Conservation (phyloP, 495 filamentous ascomycete species). For the Tuber brumale region DNA sequence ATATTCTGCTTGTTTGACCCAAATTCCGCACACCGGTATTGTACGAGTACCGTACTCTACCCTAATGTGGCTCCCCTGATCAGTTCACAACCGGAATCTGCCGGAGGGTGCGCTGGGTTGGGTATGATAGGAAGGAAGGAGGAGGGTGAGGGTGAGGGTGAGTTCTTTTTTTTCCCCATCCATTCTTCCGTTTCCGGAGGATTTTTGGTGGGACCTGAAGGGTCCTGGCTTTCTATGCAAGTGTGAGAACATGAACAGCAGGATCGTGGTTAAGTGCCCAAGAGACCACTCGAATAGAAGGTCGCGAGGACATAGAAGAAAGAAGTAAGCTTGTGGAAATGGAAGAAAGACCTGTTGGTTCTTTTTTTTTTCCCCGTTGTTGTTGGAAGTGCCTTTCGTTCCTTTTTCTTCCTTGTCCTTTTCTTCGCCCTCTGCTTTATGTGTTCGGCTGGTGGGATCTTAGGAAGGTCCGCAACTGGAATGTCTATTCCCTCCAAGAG, state of each 20-base stretch:
- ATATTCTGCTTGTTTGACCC: neutral
- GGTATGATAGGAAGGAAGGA: neutral
- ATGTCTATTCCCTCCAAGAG: neutral
- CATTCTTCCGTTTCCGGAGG: neutral
- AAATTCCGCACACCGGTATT: neutral
- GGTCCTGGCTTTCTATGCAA: neutral
- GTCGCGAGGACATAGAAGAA: neutral
- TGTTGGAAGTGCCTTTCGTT: constrained; percentile 3
- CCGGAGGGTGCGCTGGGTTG: neutral
- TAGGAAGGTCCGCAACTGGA: neutral
- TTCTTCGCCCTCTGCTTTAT: neutral
- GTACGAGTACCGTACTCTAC: too few species aligned
- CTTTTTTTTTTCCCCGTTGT: neutral
- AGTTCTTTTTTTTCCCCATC: neutral
- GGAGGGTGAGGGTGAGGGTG: neutral
- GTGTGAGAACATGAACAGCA: neutral
- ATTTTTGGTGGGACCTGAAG: neutral
- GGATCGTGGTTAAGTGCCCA: neutral
- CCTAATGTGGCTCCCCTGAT: neutral
- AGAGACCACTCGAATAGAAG: neutral
- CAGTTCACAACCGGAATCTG: neutral
- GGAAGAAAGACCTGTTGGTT: neutral
- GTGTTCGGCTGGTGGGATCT: neutral
- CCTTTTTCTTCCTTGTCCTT: neutral
- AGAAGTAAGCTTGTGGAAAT: neutral